Conservation (phyloP, 2,329 filamentous ascomycete species). For the Aquanectria penicillioides region DNA sequence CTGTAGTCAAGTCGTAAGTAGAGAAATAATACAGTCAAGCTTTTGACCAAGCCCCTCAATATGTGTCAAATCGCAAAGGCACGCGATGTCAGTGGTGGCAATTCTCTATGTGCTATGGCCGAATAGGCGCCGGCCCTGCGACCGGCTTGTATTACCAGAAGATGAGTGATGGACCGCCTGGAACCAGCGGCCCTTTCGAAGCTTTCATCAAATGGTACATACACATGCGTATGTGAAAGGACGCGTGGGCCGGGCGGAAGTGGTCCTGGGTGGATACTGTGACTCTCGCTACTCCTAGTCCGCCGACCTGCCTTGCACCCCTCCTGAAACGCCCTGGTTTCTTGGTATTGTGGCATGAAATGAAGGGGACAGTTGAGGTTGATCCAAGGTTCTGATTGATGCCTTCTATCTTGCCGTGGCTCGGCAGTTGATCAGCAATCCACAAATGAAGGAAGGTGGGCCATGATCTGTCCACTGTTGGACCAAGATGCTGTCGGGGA, state of each 20-base stretch:
- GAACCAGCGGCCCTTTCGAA: background rate
- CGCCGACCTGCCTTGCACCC: constrained; percentile 10
- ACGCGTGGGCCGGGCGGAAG: constrained; percentile 14
- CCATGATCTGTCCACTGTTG: no score
- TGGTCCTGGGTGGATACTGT: constrained; percentile 12
- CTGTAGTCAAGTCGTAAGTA: background rate
- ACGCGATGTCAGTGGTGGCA: background rate
- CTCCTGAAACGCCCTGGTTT: constrained; percentile 32
- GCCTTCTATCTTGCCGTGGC: constrained; percentile 31
- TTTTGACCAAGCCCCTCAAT: no score
- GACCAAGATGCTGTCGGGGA: background rate
- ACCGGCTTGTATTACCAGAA: background rate
- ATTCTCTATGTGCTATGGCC: background rate
- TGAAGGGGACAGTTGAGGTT: constrained; percentile 17
- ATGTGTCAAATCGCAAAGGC: no score
- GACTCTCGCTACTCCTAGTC: constrained; percentile 2
- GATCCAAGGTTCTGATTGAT: constrained; percentile 39
- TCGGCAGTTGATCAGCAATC: constrained; percentile 33
- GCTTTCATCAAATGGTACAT: background rate
- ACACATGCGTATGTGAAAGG: no score
- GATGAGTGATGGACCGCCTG: background rate
- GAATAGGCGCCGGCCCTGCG: background rate
- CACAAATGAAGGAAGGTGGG: constrained; percentile 16
- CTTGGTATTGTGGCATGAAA: constrained; percentile 24
- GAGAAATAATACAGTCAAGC: no score